These are phyloP conservation scores for Globisporangium solare DNA, from an alignment of 352 stramenopile genomes.

Conservation along the genomic window DNA sequence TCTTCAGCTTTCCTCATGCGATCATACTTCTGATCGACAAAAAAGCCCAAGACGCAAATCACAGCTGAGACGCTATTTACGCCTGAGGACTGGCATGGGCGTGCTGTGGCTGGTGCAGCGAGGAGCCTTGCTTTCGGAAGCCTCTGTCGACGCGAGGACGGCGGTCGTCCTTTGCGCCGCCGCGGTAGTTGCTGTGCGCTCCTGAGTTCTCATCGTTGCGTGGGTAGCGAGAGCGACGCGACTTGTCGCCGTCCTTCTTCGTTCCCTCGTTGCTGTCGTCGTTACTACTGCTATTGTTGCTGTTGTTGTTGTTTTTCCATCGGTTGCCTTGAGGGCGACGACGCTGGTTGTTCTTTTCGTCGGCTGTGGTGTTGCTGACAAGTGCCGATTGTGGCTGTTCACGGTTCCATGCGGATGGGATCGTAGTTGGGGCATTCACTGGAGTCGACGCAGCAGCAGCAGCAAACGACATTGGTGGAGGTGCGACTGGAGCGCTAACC, in stretches of 20 bases:
- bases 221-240: slow-evolving; percentile 26
- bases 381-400: slow-evolving; percentile 20
- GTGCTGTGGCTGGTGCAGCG: slow-evolving; percentile 19
- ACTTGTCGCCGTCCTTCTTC: slow-evolving; percentile 18
- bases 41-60: background rate
- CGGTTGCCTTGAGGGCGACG: slow-evolving; percentile 30
- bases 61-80: background rate
- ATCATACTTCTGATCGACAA: too few relatives aligned
- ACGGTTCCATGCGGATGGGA: slow-evolving; percentile 17
- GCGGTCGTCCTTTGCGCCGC: slow-evolving; percentile 29
- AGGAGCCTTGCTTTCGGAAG: slow-evolving; percentile 32
- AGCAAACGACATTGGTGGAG: slow-evolving; percentile 49
- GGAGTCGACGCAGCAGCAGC: slow-evolving; percentile 24
- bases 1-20: background rate
- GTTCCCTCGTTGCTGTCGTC: slow-evolving; percentile 8
- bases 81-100: slow-evolving; percentile 16
- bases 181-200: slow-evolving; percentile 15
- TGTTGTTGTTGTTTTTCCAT: slow-evolving; percentile 29
- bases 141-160: slow-evolving; percentile 30
- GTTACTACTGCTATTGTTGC: slow-evolving; percentile 23
- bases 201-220: slow-evolving; percentile 26
- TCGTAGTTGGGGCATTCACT: slow-evolving; percentile 17
- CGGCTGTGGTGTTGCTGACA: slow-evolving; percentile 15
- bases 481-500: slow-evolving; percentile 20
- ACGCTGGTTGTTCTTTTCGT: slow-evolving; percentile 24